Evolutionary conservation across 805 yeast species (phyloP), one percentile per base, ranked within the genome.

Genomic region (Lipomyces yamanashiensis): DNA sequence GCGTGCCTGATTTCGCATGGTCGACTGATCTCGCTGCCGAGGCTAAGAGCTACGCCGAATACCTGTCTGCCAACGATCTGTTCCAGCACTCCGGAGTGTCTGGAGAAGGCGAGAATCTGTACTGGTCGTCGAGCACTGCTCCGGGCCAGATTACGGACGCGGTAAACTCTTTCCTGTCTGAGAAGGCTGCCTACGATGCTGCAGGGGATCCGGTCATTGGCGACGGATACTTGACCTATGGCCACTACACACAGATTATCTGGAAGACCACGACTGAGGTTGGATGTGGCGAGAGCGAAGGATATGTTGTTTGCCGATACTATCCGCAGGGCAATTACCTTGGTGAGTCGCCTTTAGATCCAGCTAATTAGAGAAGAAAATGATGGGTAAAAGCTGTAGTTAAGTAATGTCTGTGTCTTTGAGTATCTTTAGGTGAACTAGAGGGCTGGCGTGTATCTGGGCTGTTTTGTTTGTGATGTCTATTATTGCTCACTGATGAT

Each of bases 241-340:
- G 55, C 2, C 54, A 50, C 23, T 58, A 58, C 41, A 58, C 61
- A n/a, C 61, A 58, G 36, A 43, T 58, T 19, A 50, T 58, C 40
- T 58, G 61, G 61, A 49, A 49, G 45, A 49, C 61, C 7, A 58
- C 61, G 28, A 58, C 61, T 0, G 55, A 58, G 37, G 55, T 58
- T 23, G 61, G 61, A 2, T 58, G 61, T n/a, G 61, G 34, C 7
- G 47, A 37, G 23, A 23, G 43, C 44, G 52, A 58, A 7, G 61
- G 61, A 36, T 58, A 49, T 34, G 61, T 58, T n/a, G 61, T 58
- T 33, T 58, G 61, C 21, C 15, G 54, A 39, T 58, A 58, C 47
- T 33, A 23, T 21, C 61, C 61, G 3, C 50, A 4, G 43, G 61
- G 61, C 10, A 58, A 58, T 21, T 56, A 49, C 19, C 39, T 44